A percentile compares a stretch with the other conserved stretches of the same genome.
phyloP scores from a whole-genome alignment of 495 filamentous ascomycete genomes.

The Lophiostoma macrostomum region DNA sequence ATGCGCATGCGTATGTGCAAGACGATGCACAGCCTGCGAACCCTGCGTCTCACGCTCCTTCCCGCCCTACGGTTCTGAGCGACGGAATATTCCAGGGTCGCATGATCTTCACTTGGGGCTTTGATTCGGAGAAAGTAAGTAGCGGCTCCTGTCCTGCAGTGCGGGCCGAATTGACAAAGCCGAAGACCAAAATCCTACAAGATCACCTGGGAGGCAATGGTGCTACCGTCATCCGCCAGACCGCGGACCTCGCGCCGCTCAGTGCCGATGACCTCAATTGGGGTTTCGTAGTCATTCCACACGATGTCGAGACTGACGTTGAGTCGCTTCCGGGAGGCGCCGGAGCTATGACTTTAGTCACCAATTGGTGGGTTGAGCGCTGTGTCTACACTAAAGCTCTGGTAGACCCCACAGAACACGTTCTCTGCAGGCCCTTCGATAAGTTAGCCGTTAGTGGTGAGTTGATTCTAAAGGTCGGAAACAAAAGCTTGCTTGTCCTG shows the following conservation, averaged over 20 bases:
- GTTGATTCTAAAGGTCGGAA: conserved; percentile 7
- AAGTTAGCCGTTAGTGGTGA: conserved; percentile 62
- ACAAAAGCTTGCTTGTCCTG: not conserved
- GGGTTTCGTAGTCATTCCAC: conserved; percentile 31
- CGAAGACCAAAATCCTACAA: conserved; percentile 40
- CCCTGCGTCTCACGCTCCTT: conserved; percentile 4
- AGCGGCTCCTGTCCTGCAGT: not conserved
- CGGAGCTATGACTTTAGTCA: conserved; percentile 56
- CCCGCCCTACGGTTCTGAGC: not conserved
- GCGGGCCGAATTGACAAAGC: conserved; percentile 7
- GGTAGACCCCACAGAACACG: conserved; percentile 64
- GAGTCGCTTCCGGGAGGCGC: conserved; percentile 28
- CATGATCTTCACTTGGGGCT: conserved; percentile 32
- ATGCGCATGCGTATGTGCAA: no score
- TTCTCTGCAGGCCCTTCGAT: conserved; percentile 72
- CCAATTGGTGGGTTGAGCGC: conserved; percentile 89
- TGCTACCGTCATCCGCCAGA: conserved; percentile 39
- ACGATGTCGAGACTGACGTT: conserved; percentile 21
- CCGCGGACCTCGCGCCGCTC: conserved; percentile 18
- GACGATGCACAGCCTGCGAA: conserved; percentile 13
- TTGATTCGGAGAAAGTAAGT: conserved; percentile 28
- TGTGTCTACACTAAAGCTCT: conserved; percentile 73
- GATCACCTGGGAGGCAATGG: conserved; percentile 55
- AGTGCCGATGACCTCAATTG: conserved; percentile 21
- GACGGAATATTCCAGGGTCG: conserved; percentile 35